Evolutionary conservation across 2,329 filamentous ascomycete genomes (phyloP).

Genomic region (Clonostachys sp.): DNA sequence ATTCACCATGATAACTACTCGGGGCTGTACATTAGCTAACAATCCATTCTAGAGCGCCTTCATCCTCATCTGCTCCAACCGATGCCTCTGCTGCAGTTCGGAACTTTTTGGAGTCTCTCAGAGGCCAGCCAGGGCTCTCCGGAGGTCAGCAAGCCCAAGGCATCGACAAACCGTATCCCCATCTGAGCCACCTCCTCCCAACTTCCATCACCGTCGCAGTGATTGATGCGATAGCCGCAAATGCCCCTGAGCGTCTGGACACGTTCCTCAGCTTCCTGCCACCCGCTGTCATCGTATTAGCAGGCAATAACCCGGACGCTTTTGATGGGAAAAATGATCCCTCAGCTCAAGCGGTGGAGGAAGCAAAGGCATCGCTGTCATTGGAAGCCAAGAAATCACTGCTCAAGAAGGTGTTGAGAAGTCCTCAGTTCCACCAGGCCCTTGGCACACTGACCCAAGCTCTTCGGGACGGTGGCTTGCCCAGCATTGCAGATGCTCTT

Average conservation of each 20-base stretch:
- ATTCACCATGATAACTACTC: too few relatives aligned
- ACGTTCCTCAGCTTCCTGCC: conserved; percentile 75
- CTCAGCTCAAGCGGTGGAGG: conserved; percentile 61
- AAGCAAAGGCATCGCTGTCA: conserved; percentile 69
- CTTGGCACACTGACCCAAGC: conserved; percentile 81
- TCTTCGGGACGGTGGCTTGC: conserved; percentile 82
- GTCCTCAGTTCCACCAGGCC: conserved; percentile 87
- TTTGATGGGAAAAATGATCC: conserved; percentile 60
- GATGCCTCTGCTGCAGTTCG: conserved; percentile 68
- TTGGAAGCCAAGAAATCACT: conserved; percentile 75
- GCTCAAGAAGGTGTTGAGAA: conserved; percentile 76
- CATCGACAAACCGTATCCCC: conserved; percentile 65
- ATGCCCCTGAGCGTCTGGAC: conserved; percentile 53
- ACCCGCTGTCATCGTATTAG: conserved; percentile 70
- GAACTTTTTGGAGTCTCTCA: conserved; percentile 82
- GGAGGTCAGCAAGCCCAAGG: conserved; percentile 15
- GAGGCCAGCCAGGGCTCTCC: conserved; percentile 43
- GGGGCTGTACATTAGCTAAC: too few relatives aligned
- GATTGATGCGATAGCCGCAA: conserved; percentile 59
- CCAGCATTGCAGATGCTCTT: conserved; percentile 83
- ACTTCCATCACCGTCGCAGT: conserved; percentile 74
- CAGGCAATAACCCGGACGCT: conserved; percentile 57
- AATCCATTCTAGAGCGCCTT: neutral
- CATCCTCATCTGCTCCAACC: conserved; percentile 49
- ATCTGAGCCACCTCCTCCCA: conserved; percentile 80